These are phyloP conservation scores for Fusarium goolgardi DNA, from an alignment of 2,329 filamentous ascomycete genomes.

Conservation along the genomic window DNA sequence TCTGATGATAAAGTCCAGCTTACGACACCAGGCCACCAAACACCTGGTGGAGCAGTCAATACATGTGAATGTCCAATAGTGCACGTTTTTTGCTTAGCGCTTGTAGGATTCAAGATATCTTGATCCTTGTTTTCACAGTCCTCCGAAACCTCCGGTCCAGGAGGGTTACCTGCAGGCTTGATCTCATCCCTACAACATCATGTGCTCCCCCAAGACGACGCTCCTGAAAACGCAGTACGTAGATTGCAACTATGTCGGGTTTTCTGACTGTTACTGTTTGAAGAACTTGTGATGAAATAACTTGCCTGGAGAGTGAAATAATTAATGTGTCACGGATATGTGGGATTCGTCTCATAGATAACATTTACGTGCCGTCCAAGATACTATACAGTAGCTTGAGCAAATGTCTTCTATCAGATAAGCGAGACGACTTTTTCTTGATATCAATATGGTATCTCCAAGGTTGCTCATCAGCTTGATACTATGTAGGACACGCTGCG, in stretches of 20 bases:
- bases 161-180: constrained; percentile 18
- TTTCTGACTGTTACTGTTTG: neutral
- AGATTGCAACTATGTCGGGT: neutral
- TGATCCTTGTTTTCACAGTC: constrained; percentile 26
- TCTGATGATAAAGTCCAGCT: constrained; percentile 17
- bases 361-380: neutral
- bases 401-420: neutral
- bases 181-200: constrained; percentile 9
- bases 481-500: neutral
- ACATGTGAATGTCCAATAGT: constrained; percentile 30
- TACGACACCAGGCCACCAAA: constrained; percentile 17
- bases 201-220: constrained; percentile 17
- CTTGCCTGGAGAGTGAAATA: neutral
- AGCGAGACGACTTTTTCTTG: constrained; percentile 2
- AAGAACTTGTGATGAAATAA: neutral
- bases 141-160: constrained; percentile 37
- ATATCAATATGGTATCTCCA: constrained; percentile 6
- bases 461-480: constrained; percentile 2
- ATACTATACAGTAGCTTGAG: neutral
- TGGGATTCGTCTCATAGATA: neutral
- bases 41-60: constrained; percentile 32
- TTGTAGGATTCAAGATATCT: constrained; percentile 16
- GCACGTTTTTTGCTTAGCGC: constrained; percentile 33
- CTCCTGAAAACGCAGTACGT: constrained; percentile 1
- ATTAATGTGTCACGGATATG: neutral